Evolutionary conservation across 441 rosid genomes (phyloP).

Genomic region (Breynia disticha): DNA sequence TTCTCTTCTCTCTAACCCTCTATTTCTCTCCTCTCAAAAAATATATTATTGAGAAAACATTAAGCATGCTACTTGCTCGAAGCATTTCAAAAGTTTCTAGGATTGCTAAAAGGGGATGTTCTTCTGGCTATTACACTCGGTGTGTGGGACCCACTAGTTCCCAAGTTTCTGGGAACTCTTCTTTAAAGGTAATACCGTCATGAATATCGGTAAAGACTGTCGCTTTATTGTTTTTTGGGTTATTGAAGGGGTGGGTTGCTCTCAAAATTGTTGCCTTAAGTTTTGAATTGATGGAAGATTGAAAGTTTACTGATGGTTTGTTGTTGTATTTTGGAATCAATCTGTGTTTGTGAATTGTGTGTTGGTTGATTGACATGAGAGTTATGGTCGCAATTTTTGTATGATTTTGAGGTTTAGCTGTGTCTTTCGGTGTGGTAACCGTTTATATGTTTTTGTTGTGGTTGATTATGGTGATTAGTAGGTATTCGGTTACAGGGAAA

Average conservation of each 20-base stretch:
- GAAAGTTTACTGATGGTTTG: neutral
- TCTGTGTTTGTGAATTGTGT: too few relatives aligned
- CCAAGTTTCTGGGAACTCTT: conserved; percentile 22
- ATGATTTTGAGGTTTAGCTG: neutral
- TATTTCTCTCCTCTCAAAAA: too few relatives aligned
- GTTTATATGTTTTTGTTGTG: conserved; percentile 15
- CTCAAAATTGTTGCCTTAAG: neutral
- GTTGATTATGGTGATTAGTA: conserved; percentile 57
- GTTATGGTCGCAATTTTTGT: neutral
- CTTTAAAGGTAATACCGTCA: conserved; percentile 28
- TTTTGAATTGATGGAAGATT: neutral
- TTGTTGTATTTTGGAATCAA: too few relatives aligned
- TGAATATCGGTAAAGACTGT: neutral
- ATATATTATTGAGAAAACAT: too few relatives aligned
- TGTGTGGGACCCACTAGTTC: neutral
- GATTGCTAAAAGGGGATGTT: conserved; percentile 1
- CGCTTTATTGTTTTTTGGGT: conserved; percentile 1
- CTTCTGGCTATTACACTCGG: too few relatives aligned
- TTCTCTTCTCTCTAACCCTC: too few relatives aligned
- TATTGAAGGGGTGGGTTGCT: neutral
- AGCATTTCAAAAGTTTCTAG: conserved; percentile 16
- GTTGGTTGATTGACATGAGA: neutral
- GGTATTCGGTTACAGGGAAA: conserved; percentile 56
- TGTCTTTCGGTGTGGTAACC: conserved; percentile 10
- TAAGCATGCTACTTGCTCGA: conserved; percentile 11